Percentiles rank a stretch among this genome's conserved stretches.
Evolutionary conservation across 23 red algal species (phyloP).

Genomic region (Gracilaria caudata): DNA sequence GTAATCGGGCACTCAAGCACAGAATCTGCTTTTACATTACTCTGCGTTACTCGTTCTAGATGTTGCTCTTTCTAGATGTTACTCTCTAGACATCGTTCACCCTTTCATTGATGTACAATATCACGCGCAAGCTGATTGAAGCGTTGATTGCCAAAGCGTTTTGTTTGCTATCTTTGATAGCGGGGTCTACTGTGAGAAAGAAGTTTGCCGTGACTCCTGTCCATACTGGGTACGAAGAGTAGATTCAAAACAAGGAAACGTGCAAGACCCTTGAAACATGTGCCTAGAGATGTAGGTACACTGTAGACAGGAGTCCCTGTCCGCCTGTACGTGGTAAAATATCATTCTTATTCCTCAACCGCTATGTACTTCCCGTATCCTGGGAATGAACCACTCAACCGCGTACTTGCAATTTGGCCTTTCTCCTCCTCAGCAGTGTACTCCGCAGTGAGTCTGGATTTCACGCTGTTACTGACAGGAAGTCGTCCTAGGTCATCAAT

Average conservation of each 20-base stretch:
- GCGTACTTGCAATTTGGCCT: background rate
- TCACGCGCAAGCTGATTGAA: conserved; percentile 2
- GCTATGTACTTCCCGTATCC: conserved; percentile 39
- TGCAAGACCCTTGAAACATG: background rate
- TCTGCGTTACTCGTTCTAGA: background rate
- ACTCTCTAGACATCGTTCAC: background rate
- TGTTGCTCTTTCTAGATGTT: background rate
- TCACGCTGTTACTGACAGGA: conserved; percentile 19
- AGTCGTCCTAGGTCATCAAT: conserved; percentile 39
- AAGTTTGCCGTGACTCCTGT: too few species aligned
- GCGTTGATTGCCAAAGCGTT: background rate
- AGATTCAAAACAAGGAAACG: background rate
- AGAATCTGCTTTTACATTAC: background rate
- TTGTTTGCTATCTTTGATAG: background rate
- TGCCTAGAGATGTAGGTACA: background rate
- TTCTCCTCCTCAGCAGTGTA: conserved; percentile 45
- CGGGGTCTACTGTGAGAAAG: background rate
- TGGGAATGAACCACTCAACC: conserved; percentile 44
- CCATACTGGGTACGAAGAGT: background rate
- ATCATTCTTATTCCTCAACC: conserved; percentile 1
- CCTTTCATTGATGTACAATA: background rate
- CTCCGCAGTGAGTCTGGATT: conserved; percentile 20
- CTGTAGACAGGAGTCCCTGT: background rate
- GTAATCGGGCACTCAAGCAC: background rate
- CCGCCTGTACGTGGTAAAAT: background rate